phyloP scores from a whole-genome alignment of 441 rosid genomes.

The Adansonia rubrostipa region DNA sequence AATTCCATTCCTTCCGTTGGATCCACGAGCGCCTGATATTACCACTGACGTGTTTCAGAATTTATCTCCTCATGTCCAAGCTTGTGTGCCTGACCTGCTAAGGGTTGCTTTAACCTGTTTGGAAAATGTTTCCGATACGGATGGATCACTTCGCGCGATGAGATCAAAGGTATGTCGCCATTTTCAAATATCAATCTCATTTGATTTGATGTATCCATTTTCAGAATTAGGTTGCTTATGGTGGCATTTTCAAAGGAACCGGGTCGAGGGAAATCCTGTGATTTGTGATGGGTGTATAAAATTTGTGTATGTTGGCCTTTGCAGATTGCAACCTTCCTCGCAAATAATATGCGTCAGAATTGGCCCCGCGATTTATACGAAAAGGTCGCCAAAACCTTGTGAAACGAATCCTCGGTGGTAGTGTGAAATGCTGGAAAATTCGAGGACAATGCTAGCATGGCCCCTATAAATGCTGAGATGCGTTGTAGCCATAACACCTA shows the following conservation, averaged over 20 bases:
- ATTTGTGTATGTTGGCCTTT: constrained; percentile 21
- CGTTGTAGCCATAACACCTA: no score
- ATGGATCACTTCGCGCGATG: constrained; percentile 90
- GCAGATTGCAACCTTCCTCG: constrained; percentile 92
- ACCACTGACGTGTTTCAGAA: constrained; percentile 57
- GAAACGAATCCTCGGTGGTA: constrained; percentile 31
- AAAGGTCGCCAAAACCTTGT: constrained; percentile 80
- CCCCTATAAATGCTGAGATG: no score
- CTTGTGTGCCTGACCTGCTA: constrained; percentile 83
- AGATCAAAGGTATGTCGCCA: constrained; percentile 70
- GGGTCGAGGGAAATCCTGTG: not conserved
- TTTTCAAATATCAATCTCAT: not conserved
- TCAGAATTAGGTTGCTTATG: not conserved
- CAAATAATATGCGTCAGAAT: constrained; percentile 78
- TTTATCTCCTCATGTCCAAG: constrained; percentile 81
- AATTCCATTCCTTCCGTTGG: constrained; percentile 86
- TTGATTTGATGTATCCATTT: not conserved
- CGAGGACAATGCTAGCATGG: no score
- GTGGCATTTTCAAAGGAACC: no score
- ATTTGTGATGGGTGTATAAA: not conserved
- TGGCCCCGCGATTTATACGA: constrained; percentile 95
- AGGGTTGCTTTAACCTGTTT: constrained; percentile 79
- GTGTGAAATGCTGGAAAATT: no score
- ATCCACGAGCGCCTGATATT: constrained; percentile 74
- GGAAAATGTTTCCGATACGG: constrained; percentile 84